Evolutionary conservation across 1,284 basidiomycete species (phyloP), one percentile per base, ranked within the genome.

Genomic region (Rhizoctonia solani): DNA sequence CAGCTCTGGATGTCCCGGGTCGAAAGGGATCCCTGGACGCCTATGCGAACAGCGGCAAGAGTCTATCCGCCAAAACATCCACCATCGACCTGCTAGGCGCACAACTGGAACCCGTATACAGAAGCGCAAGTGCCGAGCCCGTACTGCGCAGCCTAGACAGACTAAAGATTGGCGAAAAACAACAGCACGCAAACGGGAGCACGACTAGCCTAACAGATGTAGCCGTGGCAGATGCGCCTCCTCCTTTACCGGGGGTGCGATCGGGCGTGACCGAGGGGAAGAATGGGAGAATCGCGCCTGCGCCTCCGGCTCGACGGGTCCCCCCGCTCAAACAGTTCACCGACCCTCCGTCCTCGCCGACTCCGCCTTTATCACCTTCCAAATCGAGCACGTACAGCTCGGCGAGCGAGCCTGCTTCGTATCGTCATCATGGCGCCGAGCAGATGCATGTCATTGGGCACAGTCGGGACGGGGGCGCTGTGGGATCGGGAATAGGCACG

Each of bases 111-210:
- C 52, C 37, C 1, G 21, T 25, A 8, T 39, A 14, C 4, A 27
- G 56, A 23, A 13, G 25, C 30, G 56, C 56, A 16, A 61, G 56
- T 27, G 44, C 56, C 19, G 56, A 61, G 25, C 56, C 56, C 1
- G 30, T 61, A 6, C 9, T 61, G 16, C 27, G 56, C 11, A 37
- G 21, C 27, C n/a, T 61, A 32, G 32, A 50, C 44, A 30, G 56
- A 30, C 44, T 61, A 16, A 61, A 27, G 46, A 30, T 61, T 14
- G 30, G 41, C 21, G 56, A 61, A 25, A 8, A n/a, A 19, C 39
- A n/a, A n/a, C n/a, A n/a, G n/a, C n/a, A n/a, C n/a, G n/a, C 54
- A 11, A 37, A 49, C 68, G 83, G 82, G 41, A 88, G 86, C 71
- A 74, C 81, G 14, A 73, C 77, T 37, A 86, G 84, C 72, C 74